phyloP scores from a whole-genome alignment of 257 asterid species.

The Nicotiana benthamiana region DNA sequence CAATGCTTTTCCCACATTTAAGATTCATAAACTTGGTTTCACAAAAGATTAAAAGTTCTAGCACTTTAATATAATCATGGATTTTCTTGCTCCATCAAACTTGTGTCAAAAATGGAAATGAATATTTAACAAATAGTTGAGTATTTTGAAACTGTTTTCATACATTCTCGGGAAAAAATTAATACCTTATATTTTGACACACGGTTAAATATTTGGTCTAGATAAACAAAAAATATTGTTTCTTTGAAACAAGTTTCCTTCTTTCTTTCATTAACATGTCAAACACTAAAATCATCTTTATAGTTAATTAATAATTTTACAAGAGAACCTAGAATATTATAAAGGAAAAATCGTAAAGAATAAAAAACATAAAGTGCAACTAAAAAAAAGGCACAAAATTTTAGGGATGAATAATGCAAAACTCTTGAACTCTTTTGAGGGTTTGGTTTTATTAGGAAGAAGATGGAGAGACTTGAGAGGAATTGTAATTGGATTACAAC shows the following conservation, averaged over 20 bases:
- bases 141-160: too few relatives aligned
- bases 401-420: not conserved
- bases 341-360: not conserved
- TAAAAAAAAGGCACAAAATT: not conserved
- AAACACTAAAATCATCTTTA: not conserved
- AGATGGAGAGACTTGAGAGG: not conserved
- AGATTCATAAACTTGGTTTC: too few relatives aligned
- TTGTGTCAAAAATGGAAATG: too few relatives aligned
- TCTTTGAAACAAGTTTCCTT: not conserved
- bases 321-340: not conserved
- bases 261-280: not conserved
- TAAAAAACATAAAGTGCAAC: not conserved
- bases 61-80: too few relatives aligned
- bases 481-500: slow-evolving; percentile 3
- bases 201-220: too few relatives aligned
- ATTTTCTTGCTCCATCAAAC: too few relatives aligned
- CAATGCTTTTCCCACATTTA: too few relatives aligned
- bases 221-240: too few relatives aligned
- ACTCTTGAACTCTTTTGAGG: not conserved
- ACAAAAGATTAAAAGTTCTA: too few relatives aligned
- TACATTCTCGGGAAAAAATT: too few relatives aligned
- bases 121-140: too few relatives aligned
- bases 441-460: not conserved
- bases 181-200: too few relatives aligned
- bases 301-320: not conserved